phyloP scores from a whole-genome alignment of 768 basidiomycete species.

The Leccinum incarnatum region DNA sequence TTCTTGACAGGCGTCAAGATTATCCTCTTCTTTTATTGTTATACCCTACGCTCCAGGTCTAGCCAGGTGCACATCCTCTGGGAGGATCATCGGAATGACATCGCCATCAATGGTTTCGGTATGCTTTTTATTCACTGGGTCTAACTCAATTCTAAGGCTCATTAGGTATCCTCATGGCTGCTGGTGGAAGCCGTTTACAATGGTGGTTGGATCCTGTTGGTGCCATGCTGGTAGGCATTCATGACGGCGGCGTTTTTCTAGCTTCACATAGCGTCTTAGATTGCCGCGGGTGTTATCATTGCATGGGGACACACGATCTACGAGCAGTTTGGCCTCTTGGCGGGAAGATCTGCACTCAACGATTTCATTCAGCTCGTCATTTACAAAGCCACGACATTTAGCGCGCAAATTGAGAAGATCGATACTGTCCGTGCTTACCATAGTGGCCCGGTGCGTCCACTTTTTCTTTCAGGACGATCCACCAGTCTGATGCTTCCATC shows the following conservation, averaged over 20 bases:
- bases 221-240: slow-evolving; percentile 59
- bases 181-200: slow-evolving; percentile 70
- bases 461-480: background rate
- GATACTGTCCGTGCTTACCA: slow-evolving; percentile 95
- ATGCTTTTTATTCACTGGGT: slow-evolving; percentile 13
- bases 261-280: slow-evolving; percentile 40
- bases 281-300: slow-evolving; percentile 72
- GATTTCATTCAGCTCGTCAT: slow-evolving; percentile 89
- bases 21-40: slow-evolving; percentile 84
- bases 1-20: slow-evolving; percentile 68
- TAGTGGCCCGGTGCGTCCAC: slow-evolving; percentile 63
- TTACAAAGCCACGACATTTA: slow-evolving; percentile 89
- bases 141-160: background rate
- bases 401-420: slow-evolving; percentile 77
- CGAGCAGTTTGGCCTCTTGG: slow-evolving; percentile 78
- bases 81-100: slow-evolving; percentile 95
- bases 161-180: slow-evolving; percentile 77
- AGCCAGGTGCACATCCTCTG: slow-evolving; percentile 94
- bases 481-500: background rate
- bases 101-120: slow-evolving; percentile 81
- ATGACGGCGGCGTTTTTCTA: background rate
- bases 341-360: slow-evolving; percentile 88
- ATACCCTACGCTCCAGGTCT: slow-evolving; percentile 69
- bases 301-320: slow-evolving; percentile 79
- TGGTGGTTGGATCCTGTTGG: slow-evolving; percentile 89